These are phyloP conservation scores for Limonomyces culmigenus DNA, from an alignment of 1,284 basidiomycete species.

Conservation along the genomic window DNA sequence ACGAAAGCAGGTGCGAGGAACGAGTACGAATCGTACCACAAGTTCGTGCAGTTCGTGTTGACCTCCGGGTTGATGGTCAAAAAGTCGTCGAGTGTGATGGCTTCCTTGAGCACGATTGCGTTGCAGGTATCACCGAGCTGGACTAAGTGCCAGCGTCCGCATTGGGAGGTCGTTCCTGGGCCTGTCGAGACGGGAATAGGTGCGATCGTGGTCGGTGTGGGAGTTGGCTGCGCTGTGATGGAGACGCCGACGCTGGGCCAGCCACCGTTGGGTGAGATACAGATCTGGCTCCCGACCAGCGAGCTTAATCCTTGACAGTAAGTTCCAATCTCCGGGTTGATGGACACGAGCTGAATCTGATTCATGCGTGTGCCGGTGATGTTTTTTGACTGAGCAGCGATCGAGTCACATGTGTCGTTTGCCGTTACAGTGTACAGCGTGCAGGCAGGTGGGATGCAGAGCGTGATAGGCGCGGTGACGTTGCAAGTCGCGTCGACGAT, in stretches of 20 bases:
- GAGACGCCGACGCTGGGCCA: not conserved
- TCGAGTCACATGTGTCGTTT: not conserved
- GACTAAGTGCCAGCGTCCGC: not conserved
- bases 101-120: not conserved
- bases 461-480: not conserved
- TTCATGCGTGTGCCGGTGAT: not conserved
- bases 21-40: too few species aligned
- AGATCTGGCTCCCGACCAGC: not conserved
- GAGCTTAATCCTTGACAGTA: not conserved
- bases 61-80: not conserved
- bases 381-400: not conserved
- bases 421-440: not conserved
- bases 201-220: not conserved
- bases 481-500: too few species aligned
- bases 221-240: not conserved
- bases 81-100: not conserved
- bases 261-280: not conserved
- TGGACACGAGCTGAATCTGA: not conserved
- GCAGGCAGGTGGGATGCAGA: not conserved
- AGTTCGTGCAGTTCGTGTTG: too few species aligned
- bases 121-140: not conserved
- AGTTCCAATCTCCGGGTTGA: not conserved
- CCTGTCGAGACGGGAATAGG: not conserved
- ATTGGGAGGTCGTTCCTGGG: not conserved
- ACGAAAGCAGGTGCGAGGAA: too few species aligned